Evolutionary conservation across 179 eudicot genomes (phyloP), one percentile per base, ranked within the genome.

Genomic region (Camellia oleifera): DNA sequence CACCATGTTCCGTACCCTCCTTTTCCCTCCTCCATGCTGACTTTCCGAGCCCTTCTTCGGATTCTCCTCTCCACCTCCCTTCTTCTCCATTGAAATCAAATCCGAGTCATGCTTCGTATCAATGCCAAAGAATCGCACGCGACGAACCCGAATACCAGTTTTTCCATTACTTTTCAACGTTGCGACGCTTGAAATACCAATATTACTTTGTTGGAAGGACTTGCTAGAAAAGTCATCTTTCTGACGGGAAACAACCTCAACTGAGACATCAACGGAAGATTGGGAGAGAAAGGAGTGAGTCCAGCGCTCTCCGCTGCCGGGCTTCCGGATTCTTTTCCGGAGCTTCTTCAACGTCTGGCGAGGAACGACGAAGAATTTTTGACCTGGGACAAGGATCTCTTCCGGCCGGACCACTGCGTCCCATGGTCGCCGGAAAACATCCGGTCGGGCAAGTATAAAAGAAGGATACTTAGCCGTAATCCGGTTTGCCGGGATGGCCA

Each of bases 401-500:
- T 83, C 90, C 2, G 86, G 87, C 62, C 56, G 80, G 46, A 85
- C 87, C 26, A 84, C 48, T 0, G 90, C 73, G 7, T 88, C 85
- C 90, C 90, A 84, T 1, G 90, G 90, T 70, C 84, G 62, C 11
- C 77, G 64, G 57, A 88, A 88, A 42, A 88, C 78, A 0, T 85
- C 88, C 7, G 88, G 88, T 69, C 81, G 52, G 6, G 88, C 78
- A 32, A 88, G 85, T 6, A 85, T 32, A 72, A 68, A 85, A 56
- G 87, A 70, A 4, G 90, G 87, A 64, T 88, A 62, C 65, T 82
- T 85, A 1, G 82, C 84, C n/a, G 85, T 79, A 18, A 88, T 84
- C 74, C 77, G n/a, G 3, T 64, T n/a, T 53, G 90, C 90, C 2
- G 90, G 88, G 9, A 82, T 48, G 1, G 90, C 90, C 90, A 85